Percentiles rank a stretch among this genome's conserved stretches.
Conservation (phyloP, 73 alveolate genomes). For the Blepharisma japonicum region DNA sequence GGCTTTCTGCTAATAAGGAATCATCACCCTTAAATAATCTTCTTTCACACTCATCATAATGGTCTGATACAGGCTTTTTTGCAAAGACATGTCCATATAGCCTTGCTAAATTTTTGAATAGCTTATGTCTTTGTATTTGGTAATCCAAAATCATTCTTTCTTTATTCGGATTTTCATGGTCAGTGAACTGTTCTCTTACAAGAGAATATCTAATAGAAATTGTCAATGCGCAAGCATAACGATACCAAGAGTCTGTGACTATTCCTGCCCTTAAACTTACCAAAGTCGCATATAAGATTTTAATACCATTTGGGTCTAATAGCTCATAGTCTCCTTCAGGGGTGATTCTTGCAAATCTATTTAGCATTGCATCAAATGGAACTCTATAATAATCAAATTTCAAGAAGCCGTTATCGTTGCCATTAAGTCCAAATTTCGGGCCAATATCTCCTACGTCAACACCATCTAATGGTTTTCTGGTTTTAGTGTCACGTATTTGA, state of each 20-base stretch:
- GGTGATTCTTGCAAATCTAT: constrained; percentile 67
- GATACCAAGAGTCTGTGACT: constrained; percentile 6
- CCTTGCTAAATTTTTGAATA: constrained; percentile 58
- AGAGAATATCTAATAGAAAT: constrained; percentile 73
- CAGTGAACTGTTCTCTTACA: constrained; percentile 55
- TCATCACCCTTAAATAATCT: neutral
- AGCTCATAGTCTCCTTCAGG: constrained; percentile 55
- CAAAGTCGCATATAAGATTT: constrained; percentile 78
- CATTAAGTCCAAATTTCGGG: constrained; percentile 80
- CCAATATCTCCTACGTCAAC: constrained; percentile 90
- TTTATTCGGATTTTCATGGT: neutral
- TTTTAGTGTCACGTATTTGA: constrained; percentile 66
- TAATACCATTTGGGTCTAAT: constrained; percentile 52
- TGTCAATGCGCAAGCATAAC: constrained; percentile 47
- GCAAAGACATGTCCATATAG: constrained; percentile 42
- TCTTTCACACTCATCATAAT: neutral
- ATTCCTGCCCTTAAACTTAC: constrained; percentile 50
- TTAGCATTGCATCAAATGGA: constrained; percentile 79
- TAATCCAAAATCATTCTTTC: constrained; percentile 68
- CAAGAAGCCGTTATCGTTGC: constrained; percentile 88
- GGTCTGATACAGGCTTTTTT: neutral
- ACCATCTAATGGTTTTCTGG: constrained; percentile 73
- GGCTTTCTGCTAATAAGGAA: neutral
- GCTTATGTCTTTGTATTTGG: constrained; percentile 68
- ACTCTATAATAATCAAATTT: constrained; percentile 73